Evolutionary conservation across 495 filamentous ascomycete species (phyloP).

Genomic region (Xylaria longipes): DNA sequence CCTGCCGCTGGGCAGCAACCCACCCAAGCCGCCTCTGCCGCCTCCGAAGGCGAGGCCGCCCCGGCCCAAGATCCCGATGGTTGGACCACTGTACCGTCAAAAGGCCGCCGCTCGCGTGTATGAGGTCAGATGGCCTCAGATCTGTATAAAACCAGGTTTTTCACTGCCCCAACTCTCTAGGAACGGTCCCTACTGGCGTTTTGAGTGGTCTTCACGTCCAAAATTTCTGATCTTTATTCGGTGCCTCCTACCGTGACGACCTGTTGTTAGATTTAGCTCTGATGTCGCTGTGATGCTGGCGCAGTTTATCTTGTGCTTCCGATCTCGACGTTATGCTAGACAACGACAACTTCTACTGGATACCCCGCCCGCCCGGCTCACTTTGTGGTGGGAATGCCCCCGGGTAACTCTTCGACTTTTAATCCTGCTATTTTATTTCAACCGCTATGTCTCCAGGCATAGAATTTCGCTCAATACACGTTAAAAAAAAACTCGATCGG

Average conservation of each 20-base stretch:
- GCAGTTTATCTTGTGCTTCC: conserved; percentile 17
- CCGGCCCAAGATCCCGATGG: conserved; percentile 67
- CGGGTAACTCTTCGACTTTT: conserved; percentile 14
- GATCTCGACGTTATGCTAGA: conserved; percentile 21
- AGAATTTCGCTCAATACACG: conserved; percentile 23
- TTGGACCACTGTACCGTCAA: conserved; percentile 76
- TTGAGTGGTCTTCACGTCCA: conserved; percentile 13
- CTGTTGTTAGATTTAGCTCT: conserved; percentile 19
- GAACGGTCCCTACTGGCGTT: conserved; percentile 18
- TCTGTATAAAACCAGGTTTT: conserved; percentile 39
- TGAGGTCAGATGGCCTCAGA: conserved; percentile 35
- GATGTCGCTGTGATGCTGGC: conserved; percentile 3
- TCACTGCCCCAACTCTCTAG: conserved; percentile 13
- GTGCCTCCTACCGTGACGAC: conserved; percentile 16
- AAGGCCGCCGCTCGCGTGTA: conserved; percentile 48
- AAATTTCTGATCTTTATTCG: conserved; percentile 22
- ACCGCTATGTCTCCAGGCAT: conserved; percentile 18
- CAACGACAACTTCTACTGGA: conserved; percentile 28
- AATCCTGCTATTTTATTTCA: conserved; percentile 10
- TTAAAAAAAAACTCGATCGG: not conserved
- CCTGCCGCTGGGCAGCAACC: conserved; percentile 38
- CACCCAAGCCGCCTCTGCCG: conserved; percentile 39
- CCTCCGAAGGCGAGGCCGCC: conserved; percentile 33
- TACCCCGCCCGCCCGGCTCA: conserved; percentile 24
- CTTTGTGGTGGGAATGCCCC: conserved; percentile 31